Evolutionary conservation across 2,329 filamentous ascomycete species (phyloP).

Genomic region (Fusarium liriodendri): DNA sequence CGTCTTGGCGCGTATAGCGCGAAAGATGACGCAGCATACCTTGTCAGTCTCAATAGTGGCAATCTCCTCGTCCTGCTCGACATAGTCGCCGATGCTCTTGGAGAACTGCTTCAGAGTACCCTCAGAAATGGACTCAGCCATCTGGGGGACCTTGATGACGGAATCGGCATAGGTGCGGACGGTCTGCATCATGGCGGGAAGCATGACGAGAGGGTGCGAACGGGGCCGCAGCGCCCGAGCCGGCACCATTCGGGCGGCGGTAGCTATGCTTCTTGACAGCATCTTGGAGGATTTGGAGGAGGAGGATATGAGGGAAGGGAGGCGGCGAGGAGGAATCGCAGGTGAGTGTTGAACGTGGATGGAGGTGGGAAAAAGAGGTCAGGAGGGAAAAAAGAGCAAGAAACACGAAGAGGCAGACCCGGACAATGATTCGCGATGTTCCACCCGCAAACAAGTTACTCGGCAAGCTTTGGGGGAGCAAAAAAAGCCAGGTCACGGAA

Average conservation of each 20-base stretch:
- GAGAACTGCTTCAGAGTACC: conserved; percentile 96
- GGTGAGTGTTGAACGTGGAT: conserved; percentile 8
- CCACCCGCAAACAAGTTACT: conserved; percentile 24
- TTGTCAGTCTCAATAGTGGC: conserved; percentile 99
- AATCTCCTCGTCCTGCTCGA: conserved; percentile 97
- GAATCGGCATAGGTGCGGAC: conserved; percentile 79
- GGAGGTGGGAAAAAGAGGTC: conserved; percentile 25
- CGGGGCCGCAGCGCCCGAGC: conserved; percentile 52
- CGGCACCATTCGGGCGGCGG: conserved; percentile 57
- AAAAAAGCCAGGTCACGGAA: conserved; percentile 21
- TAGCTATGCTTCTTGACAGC: conserved; percentile 58
- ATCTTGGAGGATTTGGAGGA: conserved; percentile 45
- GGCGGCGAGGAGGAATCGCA: conserved; percentile 11
- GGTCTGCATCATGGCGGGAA: conserved; percentile 65
- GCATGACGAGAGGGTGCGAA: conserved; percentile 49
- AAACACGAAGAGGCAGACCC: conserved; percentile 24
- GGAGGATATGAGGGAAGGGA: not conserved
- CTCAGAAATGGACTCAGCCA: conserved; percentile 99
- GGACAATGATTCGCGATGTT: conserved; percentile 37
- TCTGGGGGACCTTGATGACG: conserved; percentile 92
- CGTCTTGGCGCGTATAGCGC: not conserved
- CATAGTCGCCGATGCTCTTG: conserved; percentile 91
- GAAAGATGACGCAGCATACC: conserved; percentile 58
- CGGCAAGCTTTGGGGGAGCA: conserved; percentile 22
- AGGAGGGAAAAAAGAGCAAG: conserved; percentile 35